Evolutionary conservation across 345 rosid genomes (phyloP), one percentile per base, ranked within the genome.

Genomic region (Turnera subulata): DNA sequence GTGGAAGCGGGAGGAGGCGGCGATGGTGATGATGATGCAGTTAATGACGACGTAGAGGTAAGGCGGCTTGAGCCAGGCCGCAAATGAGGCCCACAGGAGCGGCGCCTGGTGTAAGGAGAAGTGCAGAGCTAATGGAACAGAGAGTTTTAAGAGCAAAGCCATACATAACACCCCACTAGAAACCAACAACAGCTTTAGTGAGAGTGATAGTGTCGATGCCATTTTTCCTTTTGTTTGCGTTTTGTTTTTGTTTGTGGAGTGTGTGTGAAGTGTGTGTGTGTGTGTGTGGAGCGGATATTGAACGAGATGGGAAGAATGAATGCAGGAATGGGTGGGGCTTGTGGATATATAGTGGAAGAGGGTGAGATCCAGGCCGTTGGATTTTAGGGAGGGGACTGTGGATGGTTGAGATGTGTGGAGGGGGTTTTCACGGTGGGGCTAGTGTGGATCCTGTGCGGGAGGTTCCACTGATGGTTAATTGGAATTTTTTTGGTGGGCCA

Each of bases 1-100:
- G 63, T 58, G 72, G 58, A 71, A 77, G 44, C 71, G 68, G 1
- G 91, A 79, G 37, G 88, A 71, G 26, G 81, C 83, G 47, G 58
- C 77, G 38, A 89, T 78, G 20, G 63, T 62, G 56, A 80, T 70
- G 76, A 86, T 84, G 53, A 89, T 84, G 49, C 55, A 68, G 53
- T 86, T 84, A 61, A 74, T 51, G 53, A 76, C 7, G 50, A 81
- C 25, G 55, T 75, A 84, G 10, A 78, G 73, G 66, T 76, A 82
- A 17, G 82, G 87, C 5, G 91, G 96, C 54, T 58, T 76, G 29
- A 79, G 78, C 89, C 83, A 86, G 2, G 82, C 58, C 21, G 61
- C 18, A 7, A 82, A 22, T 0, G 80, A 82, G 60, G 63, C 59
- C 82, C 79, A 77, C 1, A 77, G 1, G 3, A 46, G 43, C 2